A percentile compares a stretch with the other conserved stretches of the same genome.
phyloP scores from a whole-genome alignment of 805 yeast species.

The Groenewaldozyma salmanticensis region DNA sequence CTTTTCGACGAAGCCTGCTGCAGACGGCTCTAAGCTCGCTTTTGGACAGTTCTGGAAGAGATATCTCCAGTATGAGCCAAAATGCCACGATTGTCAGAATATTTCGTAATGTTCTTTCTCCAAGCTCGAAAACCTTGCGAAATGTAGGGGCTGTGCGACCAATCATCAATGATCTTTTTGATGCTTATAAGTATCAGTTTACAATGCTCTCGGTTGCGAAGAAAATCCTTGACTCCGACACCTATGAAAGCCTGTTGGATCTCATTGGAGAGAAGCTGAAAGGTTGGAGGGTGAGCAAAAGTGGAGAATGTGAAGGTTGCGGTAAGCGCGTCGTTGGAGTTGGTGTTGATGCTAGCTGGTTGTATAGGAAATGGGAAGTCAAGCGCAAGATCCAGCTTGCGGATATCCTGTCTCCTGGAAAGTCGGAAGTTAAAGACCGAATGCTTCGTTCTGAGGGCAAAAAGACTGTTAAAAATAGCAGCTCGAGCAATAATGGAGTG shows the following conservation, averaged over 20 bases:
- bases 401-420: conserved; percentile 1
- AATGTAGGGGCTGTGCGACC: conserved; percentile 50
- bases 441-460: conserved; percentile 2
- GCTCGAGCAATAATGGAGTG: conserved; percentile 18
- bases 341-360: conserved; percentile 39
- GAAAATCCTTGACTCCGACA: conserved; percentile 46
- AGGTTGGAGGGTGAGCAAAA: conserved; percentile 56
- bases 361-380: conserved; percentile 30
- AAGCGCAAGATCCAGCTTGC: conserved; percentile 10
- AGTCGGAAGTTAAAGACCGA: neutral
- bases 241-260: conserved; percentile 36
- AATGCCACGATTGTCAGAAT: conserved; percentile 41
- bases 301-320: conserved; percentile 63
- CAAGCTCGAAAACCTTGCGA: conserved; percentile 30
- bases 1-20: conserved; percentile 10
- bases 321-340: conserved; percentile 67
- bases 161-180: conserved; percentile 51
- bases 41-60: conserved; percentile 30
- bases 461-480: conserved; percentile 5
- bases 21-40: conserved; percentile 15
- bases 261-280: conserved; percentile 34
- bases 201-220: conserved; percentile 43
- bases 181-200: conserved; percentile 56
- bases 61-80: conserved; percentile 9
- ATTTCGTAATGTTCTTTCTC: conserved; percentile 35